phyloP scores from a whole-genome alignment of 2,329 filamentous ascomycete species.

The Penicillium sp. region DNA sequence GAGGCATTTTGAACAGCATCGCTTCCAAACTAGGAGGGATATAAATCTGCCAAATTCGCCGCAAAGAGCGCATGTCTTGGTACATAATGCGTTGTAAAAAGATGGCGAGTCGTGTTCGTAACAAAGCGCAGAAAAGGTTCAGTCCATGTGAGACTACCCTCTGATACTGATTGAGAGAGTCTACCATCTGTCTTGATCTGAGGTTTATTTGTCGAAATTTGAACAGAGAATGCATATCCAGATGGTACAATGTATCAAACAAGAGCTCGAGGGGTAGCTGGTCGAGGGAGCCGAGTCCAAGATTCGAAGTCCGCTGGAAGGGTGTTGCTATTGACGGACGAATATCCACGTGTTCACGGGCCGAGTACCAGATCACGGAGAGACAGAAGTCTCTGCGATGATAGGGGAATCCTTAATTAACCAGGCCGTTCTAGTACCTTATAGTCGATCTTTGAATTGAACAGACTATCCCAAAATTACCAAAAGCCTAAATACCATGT shows the following conservation, averaged over 20 bases:
- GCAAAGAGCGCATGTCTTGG: slow-evolving; percentile 4
- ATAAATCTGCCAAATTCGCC: slow-evolving; percentile 8
- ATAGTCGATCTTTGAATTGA: too few species aligned
- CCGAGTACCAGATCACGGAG: slow-evolving; percentile 9
- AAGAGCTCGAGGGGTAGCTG: slow-evolving; percentile 11
- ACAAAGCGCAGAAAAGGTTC: slow-evolving; percentile 16
- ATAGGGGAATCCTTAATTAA: slow-evolving; percentile 3
- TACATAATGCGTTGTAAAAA: slow-evolving; percentile 14
- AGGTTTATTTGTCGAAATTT: slow-evolving; percentile 15
- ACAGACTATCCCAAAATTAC: neutral
- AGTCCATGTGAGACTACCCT: slow-evolving; percentile 10
- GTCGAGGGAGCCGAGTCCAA: slow-evolving; percentile 6
- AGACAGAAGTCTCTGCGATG: slow-evolving; percentile 12
- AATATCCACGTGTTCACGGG: slow-evolving; percentile 5
- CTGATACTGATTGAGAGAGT: slow-evolving; percentile 13
- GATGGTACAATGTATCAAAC: neutral
- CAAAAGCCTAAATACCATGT: slow-evolving; percentile 11
- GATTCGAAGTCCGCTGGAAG: slow-evolving; percentile 5
- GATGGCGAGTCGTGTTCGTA: slow-evolving; percentile 13
- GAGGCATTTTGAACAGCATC: slow-evolving; percentile 11
- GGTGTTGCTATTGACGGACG: slow-evolving; percentile 7
- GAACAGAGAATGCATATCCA: slow-evolving; percentile 13
- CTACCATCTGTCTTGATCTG: slow-evolving; percentile 12
- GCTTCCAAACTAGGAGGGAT: too few species aligned
- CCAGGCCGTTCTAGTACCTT: too few species aligned